A percentile compares a stretch with the other conserved stretches of the same genome.
These are phyloP conservation scores for Copromyces sp. DNA, from an alignment of 495 filamentous ascomycete genomes.

Conservation along the genomic window DNA sequence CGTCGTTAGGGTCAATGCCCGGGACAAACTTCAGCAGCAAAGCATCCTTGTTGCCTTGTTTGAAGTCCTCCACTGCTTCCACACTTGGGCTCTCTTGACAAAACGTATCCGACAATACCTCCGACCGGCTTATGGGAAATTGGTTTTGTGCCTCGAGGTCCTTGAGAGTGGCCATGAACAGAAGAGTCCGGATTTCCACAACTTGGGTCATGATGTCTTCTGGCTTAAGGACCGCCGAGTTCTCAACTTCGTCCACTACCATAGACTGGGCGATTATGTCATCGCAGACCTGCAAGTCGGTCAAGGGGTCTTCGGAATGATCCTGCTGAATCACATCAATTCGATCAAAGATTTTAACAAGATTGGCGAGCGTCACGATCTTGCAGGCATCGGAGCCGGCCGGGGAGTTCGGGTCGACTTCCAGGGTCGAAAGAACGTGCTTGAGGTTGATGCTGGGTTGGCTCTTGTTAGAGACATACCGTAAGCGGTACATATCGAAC, in stretches of 20 bases:
- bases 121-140: conserved; percentile 1
- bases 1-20: not conserved
- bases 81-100: conserved; percentile 4
- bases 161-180: conserved; percentile 8
- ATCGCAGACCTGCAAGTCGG: conserved; percentile 11
- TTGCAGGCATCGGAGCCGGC: not conserved
- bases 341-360: conserved; percentile 12
- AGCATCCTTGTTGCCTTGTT: conserved; percentile 2
- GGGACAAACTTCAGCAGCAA: conserved; percentile 6
- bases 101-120: conserved; percentile 11
- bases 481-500: conserved; percentile 4
- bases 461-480: conserved; percentile 3
- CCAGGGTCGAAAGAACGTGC: conserved; percentile 7
- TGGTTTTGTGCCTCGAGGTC: not conserved
- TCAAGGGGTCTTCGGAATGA: not conserved
- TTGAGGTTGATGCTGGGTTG: conserved; percentile 6
- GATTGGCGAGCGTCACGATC: conserved; percentile 12
- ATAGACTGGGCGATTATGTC: conserved; percentile 7
- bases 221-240: not conserved
- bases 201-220: conserved; percentile 6
- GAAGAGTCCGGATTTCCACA: conserved; percentile 18
- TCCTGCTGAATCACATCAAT: not conserved
- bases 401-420: not conserved
- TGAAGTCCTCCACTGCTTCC: conserved; percentile 6
- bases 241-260: not conserved